Base-by-base conservation (phyloP, 352 stramenopile species). In the Sclerospora graminicola region DNA sequence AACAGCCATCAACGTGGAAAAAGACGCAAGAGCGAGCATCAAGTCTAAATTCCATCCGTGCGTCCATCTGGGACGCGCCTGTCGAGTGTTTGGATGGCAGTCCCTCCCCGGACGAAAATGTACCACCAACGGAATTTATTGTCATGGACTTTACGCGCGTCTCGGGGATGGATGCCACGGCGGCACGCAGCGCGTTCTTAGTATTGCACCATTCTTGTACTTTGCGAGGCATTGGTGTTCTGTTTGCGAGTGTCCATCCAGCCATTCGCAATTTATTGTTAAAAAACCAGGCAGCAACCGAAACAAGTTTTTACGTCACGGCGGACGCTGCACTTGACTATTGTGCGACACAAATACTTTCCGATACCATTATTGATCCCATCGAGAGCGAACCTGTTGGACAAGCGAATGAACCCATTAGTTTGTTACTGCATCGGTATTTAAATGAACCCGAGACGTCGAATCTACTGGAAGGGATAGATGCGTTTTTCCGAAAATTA, bases 111-210 rank as follows among this genome's bases (percentile, higher is more conserved):
- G 69, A 73, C 33, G 46, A 56, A 0, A 50, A 82, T 9, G 72
- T 70, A 1, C 37, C 86, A n/a, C 71, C 76, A 1, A 89, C 80
- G 1, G 65, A 86, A 52, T 89, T 78, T 44, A 57, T 95, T 14
- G 79, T 95, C 16, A 82, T 95, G 63, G 82, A 95, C 40, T 95
- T 95, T 43, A 77, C 54, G 10, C 80, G 73, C 29, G 84, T 95
- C 23, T 90, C 82, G 9, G 84, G 84, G 21, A 93, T 95, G 72
- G 84, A 95, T 51, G 81, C 81, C 2, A 94, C 84, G 7, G 82
- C 80, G 5, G 79, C 80, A 18, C 79, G 82, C 10, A 82, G 66
- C 19, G 84, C 70, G 20, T 81, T 93, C 43, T 87, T 89, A 76
- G 88, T 88, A 37, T 44, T 91, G 29, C 71, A 82, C 55, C 74